Percentiles rank a stretch among this genome's conserved stretches.
Conservation (phyloP, 495 filamentous ascomycete species). For the Halenospora varia region DNA sequence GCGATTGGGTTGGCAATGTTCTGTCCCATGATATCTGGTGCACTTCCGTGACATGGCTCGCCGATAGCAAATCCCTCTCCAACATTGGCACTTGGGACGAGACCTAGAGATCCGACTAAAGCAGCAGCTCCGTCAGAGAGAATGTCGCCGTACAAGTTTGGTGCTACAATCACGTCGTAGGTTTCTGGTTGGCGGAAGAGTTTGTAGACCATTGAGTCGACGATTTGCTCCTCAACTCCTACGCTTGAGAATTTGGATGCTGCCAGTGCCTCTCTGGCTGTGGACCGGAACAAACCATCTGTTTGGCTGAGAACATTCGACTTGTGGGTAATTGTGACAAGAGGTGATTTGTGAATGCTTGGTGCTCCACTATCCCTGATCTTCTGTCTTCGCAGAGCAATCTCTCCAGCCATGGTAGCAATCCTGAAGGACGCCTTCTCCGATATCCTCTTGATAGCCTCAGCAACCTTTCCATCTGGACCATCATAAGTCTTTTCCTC, state of each 20-base stretch:
- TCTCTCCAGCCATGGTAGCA: slow-evolving; percentile 88
- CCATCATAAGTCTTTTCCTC: slow-evolving; percentile 80
- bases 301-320: slow-evolving; percentile 96
- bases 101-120: slow-evolving; percentile 86
- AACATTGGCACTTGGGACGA: slow-evolving; percentile 96
- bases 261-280: slow-evolving; percentile 66
- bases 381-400: slow-evolving; percentile 80
- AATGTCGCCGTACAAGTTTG: slow-evolving; percentile 97
- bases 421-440: slow-evolving; percentile 79
- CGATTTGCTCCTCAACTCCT: slow-evolving; percentile 92
- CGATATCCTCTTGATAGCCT: slow-evolving; percentile 96
- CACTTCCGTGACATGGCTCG: slow-evolving; percentile 95
- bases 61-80: slow-evolving; percentile 93
- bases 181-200: slow-evolving; percentile 89
- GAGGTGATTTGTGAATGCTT: slow-evolving; percentile 60
- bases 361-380: slow-evolving; percentile 52
- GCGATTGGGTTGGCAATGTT: slow-evolving; percentile 95
- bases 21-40: slow-evolving; percentile 91
- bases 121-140: slow-evolving; percentile 94
- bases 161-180: slow-evolving; percentile 98
- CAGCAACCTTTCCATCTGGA: slow-evolving; percentile 73
- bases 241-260: slow-evolving; percentile 56
- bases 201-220: slow-evolving; percentile 99
- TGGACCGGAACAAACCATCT: slow-evolving; percentile 90
- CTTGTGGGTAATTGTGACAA: slow-evolving; percentile 98